Base-by-base conservation (phyloP, 106 monocot genomes). In the Posidonia australis region DNA sequence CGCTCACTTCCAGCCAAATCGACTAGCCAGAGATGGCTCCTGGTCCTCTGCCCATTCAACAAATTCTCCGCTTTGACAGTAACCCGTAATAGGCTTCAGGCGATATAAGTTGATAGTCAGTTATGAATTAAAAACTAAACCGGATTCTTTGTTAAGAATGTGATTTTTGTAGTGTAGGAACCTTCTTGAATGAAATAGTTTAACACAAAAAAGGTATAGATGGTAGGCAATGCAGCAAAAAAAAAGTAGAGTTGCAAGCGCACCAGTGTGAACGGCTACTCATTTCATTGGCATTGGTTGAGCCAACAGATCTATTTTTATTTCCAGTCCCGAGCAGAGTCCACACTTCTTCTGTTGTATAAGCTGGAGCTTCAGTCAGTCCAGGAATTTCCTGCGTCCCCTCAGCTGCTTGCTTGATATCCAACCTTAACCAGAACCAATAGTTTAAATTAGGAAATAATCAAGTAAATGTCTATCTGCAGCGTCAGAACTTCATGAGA, bases 241-340 rank as follows among this genome's bases (percentile, higher is more conserved):
- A 74, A 55, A n/a, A n/a, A n/a, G n/a, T n/a, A n/a, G n/a, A n/a
- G n/a, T n/a, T n/a, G n/a, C n/a, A n/a, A n/a, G n/a, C n/a, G n/a
- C n/a, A 96, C 94, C 84, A 82, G 71, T 96, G 94, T 64, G 94
- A 96, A 29, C 94, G 89, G 66, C 94, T 96, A 41, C 94, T 96
- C 22, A 84, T 82, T 45, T 96, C 90, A 78, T 96, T 96, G 29
- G 94, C 94, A 82, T 62, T 78, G 12, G 89, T 96, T 42, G 90
- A 84, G 21, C 94, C 89, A 68, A 96, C 94, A 0, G 94, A 84
- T 86, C 94, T 73, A 66, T 87, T 86, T 54, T 60, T 79, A 41
- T 63, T 71, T 25, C 94, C 94, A 28, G 76, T 71, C 74, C 74
- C 79, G 21, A 90, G 84, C 49, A 86, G 69, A 52, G 78, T 70